Base-by-base conservation (phyloP, 73 alveolate genomes). In the Paramecium sexaurelia region DNA sequence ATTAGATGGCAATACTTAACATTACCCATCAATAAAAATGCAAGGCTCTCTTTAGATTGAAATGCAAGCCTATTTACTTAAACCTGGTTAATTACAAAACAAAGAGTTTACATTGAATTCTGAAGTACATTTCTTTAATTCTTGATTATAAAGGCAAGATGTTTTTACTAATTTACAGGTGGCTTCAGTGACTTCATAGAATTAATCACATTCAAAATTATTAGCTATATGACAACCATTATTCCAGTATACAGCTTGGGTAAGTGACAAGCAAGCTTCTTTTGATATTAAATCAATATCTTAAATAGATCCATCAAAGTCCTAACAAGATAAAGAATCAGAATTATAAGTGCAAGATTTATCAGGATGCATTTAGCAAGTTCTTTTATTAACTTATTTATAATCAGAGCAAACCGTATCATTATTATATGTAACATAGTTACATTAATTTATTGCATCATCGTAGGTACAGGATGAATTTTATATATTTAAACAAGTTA, bases 211-310 rank as follows among this genome's bases (percentile, higher is more conserved):
- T 17, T 0, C 39, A 24, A 78, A 41, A 15, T 6, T 24, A 29
- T 7, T 26, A 20, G 73, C 4, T 78, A 61, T 9, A 78, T 40
- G 32, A 39, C 40, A 32, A 6, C 90, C 71, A 78, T 43, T 35
- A 43, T 78, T 24, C 90, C 90, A 78, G 29, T 78, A 78, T 29
- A 45, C 43, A 6, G 83, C 83, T 29, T 61, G 26, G 19, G 1
- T 61, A 26, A 32, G 39, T 11, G 83, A 29, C 19, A 61, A 32
- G n/a, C 83, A 61, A 61, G 83, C 83, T 11, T 24, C 7, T 61
- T 29, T 61, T 10, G 83, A 61, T 29, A 29, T 26, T 10, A 27
- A 2, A 6, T 24, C 45, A 13, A 61, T 11, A 29, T 26, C 39
- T 11, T 17, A 9, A 61, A 32, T 61, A 7, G 19, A 26, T 6